A percentile compares a stretch with the other conserved stretches of the same genome.
phyloP scores from a whole-genome alignment of 768 basidiomycete genomes.

The Cyclocybe cylindracea region DNA sequence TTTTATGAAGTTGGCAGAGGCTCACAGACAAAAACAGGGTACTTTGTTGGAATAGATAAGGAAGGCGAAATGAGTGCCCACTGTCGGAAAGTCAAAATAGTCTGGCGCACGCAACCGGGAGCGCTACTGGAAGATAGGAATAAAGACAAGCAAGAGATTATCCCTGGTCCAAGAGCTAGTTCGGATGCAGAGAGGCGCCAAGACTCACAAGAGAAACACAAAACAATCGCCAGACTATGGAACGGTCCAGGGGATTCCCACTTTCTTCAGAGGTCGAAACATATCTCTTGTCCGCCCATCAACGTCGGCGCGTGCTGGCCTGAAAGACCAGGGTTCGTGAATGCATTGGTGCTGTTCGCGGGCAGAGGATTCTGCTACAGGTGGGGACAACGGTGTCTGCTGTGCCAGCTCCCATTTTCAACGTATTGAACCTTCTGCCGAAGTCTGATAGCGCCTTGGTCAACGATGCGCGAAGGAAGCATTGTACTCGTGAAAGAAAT shows the following conservation, averaged over 20 bases:
- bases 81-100: conserved; percentile 31
- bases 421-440: no score
- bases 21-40: conserved; percentile 78
- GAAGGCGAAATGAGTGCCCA: conserved; percentile 73
- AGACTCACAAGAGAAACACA: conserved; percentile 56
- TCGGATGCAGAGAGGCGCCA: background rate
- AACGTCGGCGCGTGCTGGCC: background rate
- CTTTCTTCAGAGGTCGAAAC: conserved; percentile 35
- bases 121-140: conserved; percentile 59
- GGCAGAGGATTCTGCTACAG: conserved; percentile 3
- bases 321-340: conserved; percentile 1
- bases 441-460: no score
- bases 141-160: conserved; percentile 70
- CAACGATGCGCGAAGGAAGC: no score
- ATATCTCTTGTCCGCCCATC: conserved; percentile 20
- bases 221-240: conserved; percentile 52
- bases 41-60: conserved; percentile 39
- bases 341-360: background rate
- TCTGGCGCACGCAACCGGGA: background rate
- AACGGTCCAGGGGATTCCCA: conserved; percentile 48
- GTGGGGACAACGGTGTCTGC: background rate
- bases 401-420: no score
- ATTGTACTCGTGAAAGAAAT: no score
- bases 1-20: conserved; percentile 8
- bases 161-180: conserved; percentile 44